phyloP scores from a whole-genome alignment of 768 basidiomycete species.

The Hydnomerulius pinastri region DNA sequence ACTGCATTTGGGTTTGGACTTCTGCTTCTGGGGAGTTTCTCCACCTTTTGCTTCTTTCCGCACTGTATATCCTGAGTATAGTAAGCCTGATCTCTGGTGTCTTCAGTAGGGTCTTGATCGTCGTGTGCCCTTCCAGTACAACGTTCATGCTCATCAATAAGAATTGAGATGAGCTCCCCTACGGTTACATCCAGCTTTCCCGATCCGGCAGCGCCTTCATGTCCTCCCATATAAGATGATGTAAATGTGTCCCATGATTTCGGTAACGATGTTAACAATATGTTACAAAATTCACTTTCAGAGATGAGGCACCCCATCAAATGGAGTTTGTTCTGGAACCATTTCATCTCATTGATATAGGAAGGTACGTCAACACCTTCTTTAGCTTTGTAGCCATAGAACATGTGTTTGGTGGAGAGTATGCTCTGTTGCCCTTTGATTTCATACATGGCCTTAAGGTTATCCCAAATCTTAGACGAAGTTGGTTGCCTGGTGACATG shows the following conservation, averaged over 20 bases:
- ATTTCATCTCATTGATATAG: background rate
- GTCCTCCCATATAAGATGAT: background rate
- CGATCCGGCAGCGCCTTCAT: background rate
- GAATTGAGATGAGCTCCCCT: background rate
- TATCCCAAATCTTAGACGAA: conserved; percentile 1
- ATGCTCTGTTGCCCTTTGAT: background rate
- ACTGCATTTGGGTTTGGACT: background rate
- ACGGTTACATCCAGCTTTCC: background rate
- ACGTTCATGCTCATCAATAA: background rate
- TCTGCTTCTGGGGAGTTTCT: background rate
- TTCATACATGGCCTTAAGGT: background rate
- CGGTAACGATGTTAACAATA: background rate
- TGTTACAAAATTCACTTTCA: background rate
- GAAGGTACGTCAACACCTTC: background rate
- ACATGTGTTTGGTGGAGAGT: background rate
- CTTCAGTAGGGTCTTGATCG: background rate
- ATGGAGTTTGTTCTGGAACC: background rate
- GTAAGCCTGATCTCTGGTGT: background rate
- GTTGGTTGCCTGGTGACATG: background rate
- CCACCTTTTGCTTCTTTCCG: background rate
- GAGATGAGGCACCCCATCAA: background rate
- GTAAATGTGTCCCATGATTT: background rate
- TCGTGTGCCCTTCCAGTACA: too few relatives aligned
- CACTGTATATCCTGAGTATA: too few relatives aligned
- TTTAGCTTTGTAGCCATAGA: background rate